Conservation (phyloP, 768 basidiomycete species). For the Punctularia strigosozonata region DNA sequence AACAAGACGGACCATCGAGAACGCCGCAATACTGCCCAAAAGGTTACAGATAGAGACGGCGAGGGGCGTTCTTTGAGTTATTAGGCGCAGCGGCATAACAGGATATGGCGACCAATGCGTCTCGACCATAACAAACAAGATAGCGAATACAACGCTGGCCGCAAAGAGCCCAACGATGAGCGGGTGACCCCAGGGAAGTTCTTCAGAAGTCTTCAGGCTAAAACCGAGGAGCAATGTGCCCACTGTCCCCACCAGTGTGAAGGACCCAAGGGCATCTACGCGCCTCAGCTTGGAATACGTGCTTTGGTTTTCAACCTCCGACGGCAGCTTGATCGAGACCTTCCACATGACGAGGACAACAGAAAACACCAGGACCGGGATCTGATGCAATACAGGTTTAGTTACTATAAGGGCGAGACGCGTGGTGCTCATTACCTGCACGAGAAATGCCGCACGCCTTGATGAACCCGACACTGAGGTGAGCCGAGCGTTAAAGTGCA, state of each 20-base stretch:
- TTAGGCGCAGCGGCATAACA: conserved; percentile 78
- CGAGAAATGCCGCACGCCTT: conserved; percentile 82
- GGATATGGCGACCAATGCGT: conserved; percentile 70
- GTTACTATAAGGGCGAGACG: neutral
- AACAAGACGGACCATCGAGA: conserved; percentile 48
- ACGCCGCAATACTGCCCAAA: conserved; percentile 64
- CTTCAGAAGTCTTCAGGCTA: conserved; percentile 68
- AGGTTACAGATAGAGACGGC: conserved; percentile 76
- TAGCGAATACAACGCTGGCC: conserved; percentile 39
- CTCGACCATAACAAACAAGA: conserved; percentile 69
- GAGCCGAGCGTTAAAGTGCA: neutral
- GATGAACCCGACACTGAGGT: conserved; percentile 13
- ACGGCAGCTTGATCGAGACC: conserved; percentile 69
- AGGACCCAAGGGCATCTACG: conserved; percentile 77
- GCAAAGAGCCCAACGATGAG: conserved; percentile 56
- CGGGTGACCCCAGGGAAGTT: conserved; percentile 65
- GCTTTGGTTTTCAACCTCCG: conserved; percentile 46
- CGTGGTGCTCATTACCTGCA: conserved; percentile 44
- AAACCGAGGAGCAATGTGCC: conserved; percentile 67
- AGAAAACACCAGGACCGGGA: conserved; percentile 67
- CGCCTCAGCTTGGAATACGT: conserved; percentile 56
- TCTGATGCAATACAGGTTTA: conserved; percentile 27
- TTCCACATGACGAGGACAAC: conserved; percentile 60
- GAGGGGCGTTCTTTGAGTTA: conserved; percentile 68
- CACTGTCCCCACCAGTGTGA: conserved; percentile 64